Conservation (phyloP, 768 basidiomycete species). For the Tylopilus felleus region DNA sequence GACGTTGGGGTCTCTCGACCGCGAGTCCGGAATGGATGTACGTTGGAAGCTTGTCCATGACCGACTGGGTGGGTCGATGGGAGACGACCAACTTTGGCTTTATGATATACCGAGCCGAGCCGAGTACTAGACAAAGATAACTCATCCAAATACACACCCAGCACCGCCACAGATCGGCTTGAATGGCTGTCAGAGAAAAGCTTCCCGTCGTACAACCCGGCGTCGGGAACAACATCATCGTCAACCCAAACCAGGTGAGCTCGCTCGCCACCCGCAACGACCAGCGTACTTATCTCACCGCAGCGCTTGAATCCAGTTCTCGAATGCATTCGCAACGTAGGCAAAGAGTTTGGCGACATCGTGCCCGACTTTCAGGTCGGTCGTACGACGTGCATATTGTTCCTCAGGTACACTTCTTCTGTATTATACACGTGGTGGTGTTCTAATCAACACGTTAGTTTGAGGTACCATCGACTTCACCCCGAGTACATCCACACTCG, state of each 20-base stretch:
- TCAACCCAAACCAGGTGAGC: constrained; percentile 58
- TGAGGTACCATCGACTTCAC: constrained; percentile 94
- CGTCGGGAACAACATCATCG: constrained; percentile 58
- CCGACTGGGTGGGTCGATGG: background rate
- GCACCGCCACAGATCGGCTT: constrained; percentile 10
- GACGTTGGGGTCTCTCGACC: constrained; percentile 11
- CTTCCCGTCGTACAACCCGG: constrained; percentile 66
- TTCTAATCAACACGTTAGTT: constrained; percentile 39
- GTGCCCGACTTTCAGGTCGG: constrained; percentile 95
- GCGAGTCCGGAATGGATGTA: constrained; percentile 2
- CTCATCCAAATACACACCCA: background rate
- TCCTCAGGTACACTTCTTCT: constrained; percentile 62
- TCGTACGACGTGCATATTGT: constrained; percentile 86
- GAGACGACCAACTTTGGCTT: too few relatives aligned
- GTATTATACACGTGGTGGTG: background rate
- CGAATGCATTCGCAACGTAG: constrained; percentile 79
- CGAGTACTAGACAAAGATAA: too few relatives aligned
- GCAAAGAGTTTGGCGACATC: constrained; percentile 94
- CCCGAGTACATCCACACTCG: constrained; percentile 95
- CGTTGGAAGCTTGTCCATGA: constrained; percentile 30
- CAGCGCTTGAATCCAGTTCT: constrained; percentile 90
- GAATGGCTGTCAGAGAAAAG: constrained; percentile 11
- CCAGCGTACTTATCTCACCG: background rate
- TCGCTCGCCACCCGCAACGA: background rate
- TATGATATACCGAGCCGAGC: too few relatives aligned